Percentiles rank a stretch among this genome's conserved stretches.
Evolutionary conservation across 2,329 filamentous ascomycete genomes (phyloP).

Genomic region (Aspergillus neotritici): DNA sequence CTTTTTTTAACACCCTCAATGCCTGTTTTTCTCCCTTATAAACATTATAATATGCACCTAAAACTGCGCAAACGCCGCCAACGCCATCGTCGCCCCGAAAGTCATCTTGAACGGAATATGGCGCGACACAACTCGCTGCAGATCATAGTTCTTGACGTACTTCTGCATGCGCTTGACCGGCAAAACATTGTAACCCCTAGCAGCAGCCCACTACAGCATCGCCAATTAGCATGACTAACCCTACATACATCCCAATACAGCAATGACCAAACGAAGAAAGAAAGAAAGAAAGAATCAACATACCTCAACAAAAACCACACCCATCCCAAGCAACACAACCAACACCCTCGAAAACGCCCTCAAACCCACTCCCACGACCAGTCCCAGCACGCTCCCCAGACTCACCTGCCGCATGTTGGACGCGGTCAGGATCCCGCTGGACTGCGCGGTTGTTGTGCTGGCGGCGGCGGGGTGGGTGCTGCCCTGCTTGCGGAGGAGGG

Average conservation of each 20-base stretch:
- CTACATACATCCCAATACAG: not conserved
- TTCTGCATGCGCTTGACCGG: constrained; percentile 38
- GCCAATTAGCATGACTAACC: constrained; percentile 3
- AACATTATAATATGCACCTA: constrained; percentile 8
- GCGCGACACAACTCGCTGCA: constrained; percentile 34
- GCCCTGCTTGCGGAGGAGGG: constrained; percentile 23
- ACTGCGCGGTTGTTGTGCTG: not conserved
- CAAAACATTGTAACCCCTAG: constrained; percentile 43
- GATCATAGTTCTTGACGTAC: constrained; percentile 37
- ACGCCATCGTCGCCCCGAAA: constrained; percentile 41
- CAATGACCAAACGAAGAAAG: not conserved
- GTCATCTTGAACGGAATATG: constrained; percentile 44
- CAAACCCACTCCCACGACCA: constrained; percentile 40
- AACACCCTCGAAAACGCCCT: constrained; percentile 42
- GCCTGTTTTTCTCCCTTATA: not conserved
- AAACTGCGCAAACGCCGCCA: constrained; percentile 43
- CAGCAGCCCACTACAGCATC: constrained; percentile 37
- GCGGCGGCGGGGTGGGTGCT: constrained; percentile 9
- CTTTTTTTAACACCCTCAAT: not conserved
- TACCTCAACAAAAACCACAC: constrained; percentile 42
- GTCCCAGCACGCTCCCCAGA: constrained; percentile 41
- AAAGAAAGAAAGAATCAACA: constrained; percentile 7
- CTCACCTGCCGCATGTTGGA: constrained; percentile 41
- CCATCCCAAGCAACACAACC: constrained; percentile 41
- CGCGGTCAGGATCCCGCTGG: constrained; percentile 24